phyloP scores from a whole-genome alignment of 495 filamentous ascomycete species.

The Stereocaulon alpinum region DNA sequence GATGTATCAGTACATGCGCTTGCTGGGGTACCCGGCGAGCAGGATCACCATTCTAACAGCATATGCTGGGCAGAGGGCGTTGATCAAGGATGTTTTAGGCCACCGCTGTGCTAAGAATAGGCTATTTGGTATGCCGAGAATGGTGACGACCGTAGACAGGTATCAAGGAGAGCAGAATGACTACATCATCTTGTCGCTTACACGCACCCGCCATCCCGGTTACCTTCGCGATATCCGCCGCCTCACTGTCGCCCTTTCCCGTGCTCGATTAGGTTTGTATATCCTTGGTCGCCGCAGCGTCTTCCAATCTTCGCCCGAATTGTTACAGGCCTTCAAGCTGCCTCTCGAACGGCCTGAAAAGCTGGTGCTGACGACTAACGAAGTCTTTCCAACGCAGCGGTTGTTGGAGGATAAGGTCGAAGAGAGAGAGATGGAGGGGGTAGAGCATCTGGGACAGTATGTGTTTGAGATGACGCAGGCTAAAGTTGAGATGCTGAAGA shows the following conservation, averaged over 20 bases:
- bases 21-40: slow-evolving; percentile 87
- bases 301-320: slow-evolving; percentile 81
- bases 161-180: slow-evolving; percentile 99
- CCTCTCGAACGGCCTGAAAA: slow-evolving; percentile 64
- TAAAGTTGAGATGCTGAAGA: slow-evolving; percentile 55
- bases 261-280: slow-evolving; percentile 85
- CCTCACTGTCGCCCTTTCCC: slow-evolving; percentile 91
- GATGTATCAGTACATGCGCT: slow-evolving; percentile 92
- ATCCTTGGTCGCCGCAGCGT: slow-evolving; percentile 83
- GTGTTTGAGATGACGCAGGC: slow-evolving; percentile 94
- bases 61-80: slow-evolving; percentile 87
- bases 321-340: slow-evolving; percentile 71
- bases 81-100: slow-evolving; percentile 81
- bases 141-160: slow-evolving; percentile 92
- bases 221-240: slow-evolving; percentile 91
- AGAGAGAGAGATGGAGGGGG: slow-evolving; percentile 63
- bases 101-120: slow-evolving; percentile 74
- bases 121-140: slow-evolving; percentile 82
- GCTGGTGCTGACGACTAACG: slow-evolving; percentile 67
- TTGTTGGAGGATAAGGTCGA: slow-evolving; percentile 47
- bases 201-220: slow-evolving; percentile 78
- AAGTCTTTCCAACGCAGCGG: slow-evolving; percentile 69
- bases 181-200: slow-evolving; percentile 82
- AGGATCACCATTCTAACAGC: slow-evolving; percentile 87
- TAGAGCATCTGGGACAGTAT: slow-evolving; percentile 94